Evolutionary conservation across 2,329 filamentous ascomycete genomes (phyloP).

Genomic region (Neofusicoccum laricinum): DNA sequence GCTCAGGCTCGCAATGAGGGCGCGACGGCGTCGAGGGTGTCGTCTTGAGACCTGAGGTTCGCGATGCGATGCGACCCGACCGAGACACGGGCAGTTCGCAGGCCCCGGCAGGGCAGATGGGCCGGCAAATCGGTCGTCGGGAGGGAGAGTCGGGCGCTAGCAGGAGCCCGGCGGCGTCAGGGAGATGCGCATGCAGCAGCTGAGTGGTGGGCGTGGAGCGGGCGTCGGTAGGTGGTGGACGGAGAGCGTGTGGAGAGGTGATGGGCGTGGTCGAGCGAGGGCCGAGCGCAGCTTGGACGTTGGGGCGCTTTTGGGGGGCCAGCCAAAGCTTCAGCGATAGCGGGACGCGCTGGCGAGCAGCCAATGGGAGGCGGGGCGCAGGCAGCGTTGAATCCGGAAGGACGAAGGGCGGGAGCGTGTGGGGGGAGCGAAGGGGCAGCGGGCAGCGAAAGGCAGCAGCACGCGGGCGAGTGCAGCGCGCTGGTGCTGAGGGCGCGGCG

Average conservation of each 20-base stretch:
- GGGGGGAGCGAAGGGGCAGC: slow-evolving; percentile 14
- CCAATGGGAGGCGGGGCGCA: slow-evolving; percentile 1
- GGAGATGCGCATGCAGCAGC: slow-evolving; percentile 11
- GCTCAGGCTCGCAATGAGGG: background rate
- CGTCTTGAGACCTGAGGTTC: background rate
- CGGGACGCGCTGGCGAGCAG: background rate
- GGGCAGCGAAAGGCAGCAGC: slow-evolving; percentile 3
- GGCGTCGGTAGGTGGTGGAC: background rate
- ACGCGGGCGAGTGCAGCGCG: slow-evolving; percentile 1
- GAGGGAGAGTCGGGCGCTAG: slow-evolving; percentile 3
- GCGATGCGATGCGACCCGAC: slow-evolving; percentile 16
- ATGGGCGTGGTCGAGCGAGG: slow-evolving; percentile 11
- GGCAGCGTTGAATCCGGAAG: slow-evolving; percentile 9
- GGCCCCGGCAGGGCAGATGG: background rate
- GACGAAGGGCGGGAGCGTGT: slow-evolving; percentile 11
- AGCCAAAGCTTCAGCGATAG: slow-evolving; percentile 15
- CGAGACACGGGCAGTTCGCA: slow-evolving; percentile 12
- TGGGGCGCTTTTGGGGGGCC: slow-evolving; percentile 13
- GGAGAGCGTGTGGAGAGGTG: slow-evolving; percentile 13
- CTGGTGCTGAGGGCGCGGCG: background rate
- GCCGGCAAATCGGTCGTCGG: background rate
- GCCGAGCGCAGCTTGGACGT: slow-evolving; percentile 13
- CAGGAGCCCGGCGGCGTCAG: background rate
- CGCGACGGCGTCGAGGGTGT: background rate
- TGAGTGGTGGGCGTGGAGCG: background rate